phyloP scores from a whole-genome alignment of 2,329 filamentous ascomycete genomes.

The Phoma sp. region DNA sequence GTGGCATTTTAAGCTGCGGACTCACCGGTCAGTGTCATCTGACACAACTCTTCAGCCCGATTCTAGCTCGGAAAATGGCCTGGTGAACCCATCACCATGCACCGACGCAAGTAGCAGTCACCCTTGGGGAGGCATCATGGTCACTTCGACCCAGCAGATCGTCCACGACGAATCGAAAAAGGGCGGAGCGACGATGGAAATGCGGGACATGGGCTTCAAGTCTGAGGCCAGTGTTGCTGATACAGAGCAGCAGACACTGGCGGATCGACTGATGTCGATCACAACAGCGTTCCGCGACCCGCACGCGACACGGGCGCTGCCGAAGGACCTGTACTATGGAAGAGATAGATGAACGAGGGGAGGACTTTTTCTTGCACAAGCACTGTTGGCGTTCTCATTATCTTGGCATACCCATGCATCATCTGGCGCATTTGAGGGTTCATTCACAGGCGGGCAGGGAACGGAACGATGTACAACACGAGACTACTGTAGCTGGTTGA shows the following conservation, averaged over 20 bases:
- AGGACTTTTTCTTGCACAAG: neutral
- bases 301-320: constrained; percentile 22
- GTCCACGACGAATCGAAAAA: constrained; percentile 38
- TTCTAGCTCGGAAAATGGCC: constrained; percentile 40
- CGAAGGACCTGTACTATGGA: constrained; percentile 21
- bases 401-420: constrained; percentile 21
- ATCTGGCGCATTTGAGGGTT: neutral
- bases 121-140: constrained; percentile 50
- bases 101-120: constrained; percentile 19
- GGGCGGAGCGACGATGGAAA: constrained; percentile 32
- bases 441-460: neutral
- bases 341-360: constrained; percentile 14
- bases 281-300: constrained; percentile 41
- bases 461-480: neutral
- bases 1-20: constrained; percentile 26
- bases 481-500: neutral
- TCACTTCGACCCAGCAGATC: constrained; percentile 47
- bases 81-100: constrained; percentile 24
- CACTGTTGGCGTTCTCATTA: constrained; percentile 11
- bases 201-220: constrained; percentile 44
- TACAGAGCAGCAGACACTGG: constrained; percentile 52
- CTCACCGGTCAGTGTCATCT: constrained; percentile 14
- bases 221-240: constrained; percentile 44
- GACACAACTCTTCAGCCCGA: constrained; percentile 32
- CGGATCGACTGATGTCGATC: constrained; percentile 46